A percentile compares a stretch with the other conserved stretches of the same genome.
Evolutionary conservation across 2,329 filamentous ascomycete species (phyloP).

Genomic region (Cladophialophora psammophila): DNA sequence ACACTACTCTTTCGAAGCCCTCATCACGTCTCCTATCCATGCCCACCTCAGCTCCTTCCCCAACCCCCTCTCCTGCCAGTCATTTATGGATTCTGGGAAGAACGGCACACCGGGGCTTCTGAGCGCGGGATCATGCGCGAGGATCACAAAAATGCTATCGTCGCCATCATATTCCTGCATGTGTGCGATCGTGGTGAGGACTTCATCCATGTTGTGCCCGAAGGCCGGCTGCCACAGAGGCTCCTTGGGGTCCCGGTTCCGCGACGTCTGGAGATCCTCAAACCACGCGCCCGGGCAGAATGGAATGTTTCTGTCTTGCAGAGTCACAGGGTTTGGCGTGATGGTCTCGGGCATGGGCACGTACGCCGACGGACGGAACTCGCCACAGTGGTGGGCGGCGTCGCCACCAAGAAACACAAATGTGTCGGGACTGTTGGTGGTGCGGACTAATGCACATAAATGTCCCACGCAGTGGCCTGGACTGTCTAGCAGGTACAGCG

Average conservation of each 20-base stretch:
- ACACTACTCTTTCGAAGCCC: background rate
- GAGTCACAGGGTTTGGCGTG: constrained; percentile 13
- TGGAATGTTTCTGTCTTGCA: constrained; percentile 3
- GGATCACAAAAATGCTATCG: constrained; percentile 44
- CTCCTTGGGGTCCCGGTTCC: constrained; percentile 22
- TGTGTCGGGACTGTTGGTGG: constrained; percentile 42
- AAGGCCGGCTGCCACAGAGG: constrained; percentile 41
- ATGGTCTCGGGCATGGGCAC: constrained; percentile 46
- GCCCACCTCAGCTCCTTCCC: constrained; percentile 29
- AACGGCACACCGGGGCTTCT: constrained; percentile 38
- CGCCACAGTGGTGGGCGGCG: constrained; percentile 53
- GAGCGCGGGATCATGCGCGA: constrained; percentile 44
- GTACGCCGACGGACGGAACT: constrained; percentile 48
- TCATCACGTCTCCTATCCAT: constrained; percentile 25
- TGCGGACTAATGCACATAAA: constrained; percentile 58
- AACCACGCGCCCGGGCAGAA: constrained; percentile 26
- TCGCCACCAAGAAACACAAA: constrained; percentile 57
- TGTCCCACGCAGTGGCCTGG: constrained; percentile 59
- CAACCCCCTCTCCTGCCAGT: constrained; percentile 43
- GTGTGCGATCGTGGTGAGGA: constrained; percentile 39
- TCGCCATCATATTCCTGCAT: constrained; percentile 42
- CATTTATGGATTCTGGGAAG: constrained; percentile 44
- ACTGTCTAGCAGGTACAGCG: constrained; percentile 53
- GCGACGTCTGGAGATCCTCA: constrained; percentile 25
- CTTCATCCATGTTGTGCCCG: constrained; percentile 41